These are phyloP conservation scores for Eucalyptus curtisii DNA, from an alignment of 345 rosid genomes.

Conservation along the genomic window DNA sequence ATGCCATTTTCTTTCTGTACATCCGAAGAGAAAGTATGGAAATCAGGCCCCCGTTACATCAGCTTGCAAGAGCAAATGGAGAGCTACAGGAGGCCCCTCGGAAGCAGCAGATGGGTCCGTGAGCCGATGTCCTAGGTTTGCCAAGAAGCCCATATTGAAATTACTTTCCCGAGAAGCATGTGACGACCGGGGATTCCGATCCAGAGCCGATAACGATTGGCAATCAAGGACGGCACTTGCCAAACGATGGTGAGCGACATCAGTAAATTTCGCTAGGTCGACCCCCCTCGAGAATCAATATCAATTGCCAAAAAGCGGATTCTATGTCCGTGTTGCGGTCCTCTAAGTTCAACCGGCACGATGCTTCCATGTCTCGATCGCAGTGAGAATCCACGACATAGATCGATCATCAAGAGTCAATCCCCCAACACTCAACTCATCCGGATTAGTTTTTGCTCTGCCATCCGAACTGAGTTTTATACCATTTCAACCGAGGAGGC, in stretches of 20 bases:
- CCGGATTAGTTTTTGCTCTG: too few species aligned
- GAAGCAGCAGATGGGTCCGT: not conserved
- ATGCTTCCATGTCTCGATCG: too few species aligned
- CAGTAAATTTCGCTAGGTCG: not conserved
- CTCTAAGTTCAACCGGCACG: not conserved
- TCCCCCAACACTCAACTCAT: too few species aligned
- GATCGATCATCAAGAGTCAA: too few species aligned
- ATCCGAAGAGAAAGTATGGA: too few species aligned
- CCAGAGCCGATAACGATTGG: not conserved
- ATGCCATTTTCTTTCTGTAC: not conserved
- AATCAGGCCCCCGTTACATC: not conserved
- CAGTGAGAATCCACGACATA: too few species aligned
- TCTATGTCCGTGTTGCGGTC: not conserved
- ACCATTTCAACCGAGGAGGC: too few species aligned
- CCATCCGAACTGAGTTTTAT: too few species aligned
- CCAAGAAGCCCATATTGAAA: not conserved
- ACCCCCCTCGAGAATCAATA: not conserved
- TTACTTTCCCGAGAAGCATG: not conserved
- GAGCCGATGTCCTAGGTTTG: not conserved
- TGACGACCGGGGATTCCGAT: not conserved
- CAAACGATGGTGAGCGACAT: not conserved
- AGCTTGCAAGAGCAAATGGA: not conserved
- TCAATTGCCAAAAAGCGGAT: not conserved
- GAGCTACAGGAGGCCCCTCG: not conserved
- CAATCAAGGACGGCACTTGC: not conserved